Conservation (phyloP, 1,284 basidiomycete genomes). For the Fomitiporia mediterranea region DNA sequence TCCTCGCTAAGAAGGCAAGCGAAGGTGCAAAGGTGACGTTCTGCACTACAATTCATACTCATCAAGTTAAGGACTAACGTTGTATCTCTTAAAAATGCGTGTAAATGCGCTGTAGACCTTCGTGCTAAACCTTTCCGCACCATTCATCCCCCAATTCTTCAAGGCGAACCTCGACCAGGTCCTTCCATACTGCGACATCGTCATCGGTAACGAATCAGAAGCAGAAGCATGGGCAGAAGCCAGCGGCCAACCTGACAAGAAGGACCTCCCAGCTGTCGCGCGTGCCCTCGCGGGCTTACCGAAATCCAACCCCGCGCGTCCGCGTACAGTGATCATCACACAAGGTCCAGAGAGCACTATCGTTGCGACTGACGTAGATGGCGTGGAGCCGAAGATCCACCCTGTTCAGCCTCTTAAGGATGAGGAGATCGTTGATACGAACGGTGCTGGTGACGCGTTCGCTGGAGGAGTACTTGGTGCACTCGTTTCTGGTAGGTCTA, state of each 20-base stretch:
- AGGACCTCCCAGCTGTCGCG: constrained; percentile 67
- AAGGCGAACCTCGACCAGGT: constrained; percentile 74
- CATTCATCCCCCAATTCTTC: constrained; percentile 98
- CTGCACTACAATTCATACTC: neutral
- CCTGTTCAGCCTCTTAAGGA: constrained; percentile 59
- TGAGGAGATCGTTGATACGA: constrained; percentile 91
- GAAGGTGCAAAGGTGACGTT: constrained; percentile 65
- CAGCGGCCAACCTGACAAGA: constrained; percentile 51
- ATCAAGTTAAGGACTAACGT: too few species aligned
- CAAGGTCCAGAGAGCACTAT: constrained; percentile 84
- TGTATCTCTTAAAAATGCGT: too few species aligned
- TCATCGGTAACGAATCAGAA: constrained; percentile 95
- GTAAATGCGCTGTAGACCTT: constrained; percentile 55
- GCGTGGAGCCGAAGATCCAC: constrained; percentile 52
- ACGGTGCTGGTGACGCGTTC: constrained; percentile 99
- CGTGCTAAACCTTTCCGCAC: constrained; percentile 92
- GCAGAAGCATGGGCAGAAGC: constrained; percentile 84
- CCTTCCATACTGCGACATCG: constrained; percentile 77
- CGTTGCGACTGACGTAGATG: constrained; percentile 62
- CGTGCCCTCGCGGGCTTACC: constrained; percentile 64
- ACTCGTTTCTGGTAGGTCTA: constrained; percentile 72
- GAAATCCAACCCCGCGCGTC: constrained; percentile 68
- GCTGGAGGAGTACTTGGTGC: constrained; percentile 97
- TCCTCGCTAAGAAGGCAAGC: constrained; percentile 81
- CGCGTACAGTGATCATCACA: constrained; percentile 88